Evolutionary conservation across 495 filamentous ascomycete genomes (phyloP), one percentile per base, ranked within the genome.

Genomic region (Aspergillus leporis): DNA sequence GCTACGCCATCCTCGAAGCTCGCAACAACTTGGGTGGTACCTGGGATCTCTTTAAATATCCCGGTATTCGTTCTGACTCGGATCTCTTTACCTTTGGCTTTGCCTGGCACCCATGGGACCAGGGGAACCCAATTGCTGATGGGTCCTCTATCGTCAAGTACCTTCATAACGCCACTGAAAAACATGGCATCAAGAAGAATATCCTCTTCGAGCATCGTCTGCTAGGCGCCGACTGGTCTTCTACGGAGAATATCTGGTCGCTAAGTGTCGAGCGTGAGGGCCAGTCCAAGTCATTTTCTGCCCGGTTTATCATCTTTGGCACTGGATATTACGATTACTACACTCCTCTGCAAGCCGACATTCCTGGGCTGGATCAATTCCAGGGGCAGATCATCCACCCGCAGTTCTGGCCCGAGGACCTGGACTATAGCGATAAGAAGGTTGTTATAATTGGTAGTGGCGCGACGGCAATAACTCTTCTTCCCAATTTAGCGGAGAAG

Each of bases 21-120:
- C 83, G 87, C 36, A 64, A 73, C 50, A 73, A 71, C 4, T 73
- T 90, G 5, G 88, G 88, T 13, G 88, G 88, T 1, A 92, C 88
- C 0, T 90, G 87, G 87, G 83, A 85, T 65, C 80, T 90, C 40
- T 91, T 88, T 74, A 81, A 79, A 31, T 91, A 90, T 53, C 87
- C 88, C 9, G 87, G 88, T 0, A 80, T 87, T 48, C 84, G 87
- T 53, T 86, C 85, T 43, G 87, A 90, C 71, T 86, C 83, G 5
- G 81, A 88, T 68, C 76, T 90, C 32, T 83, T 81, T 61, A 82
- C 86, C 8, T 91, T 88, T 55, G 86, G 86, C 41, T 87, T 90
- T 58, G 69, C 81, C 14, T 91, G 87, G 84, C 73, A 83, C 28
- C 86, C 87, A 16, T 92, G 88, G 87, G 73, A 75, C 1, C 73